Percentiles rank a stretch among this genome's conserved stretches.
phyloP scores from a whole-genome alignment of 1,284 basidiomycete genomes.

The Caloboletus inedulis region DNA sequence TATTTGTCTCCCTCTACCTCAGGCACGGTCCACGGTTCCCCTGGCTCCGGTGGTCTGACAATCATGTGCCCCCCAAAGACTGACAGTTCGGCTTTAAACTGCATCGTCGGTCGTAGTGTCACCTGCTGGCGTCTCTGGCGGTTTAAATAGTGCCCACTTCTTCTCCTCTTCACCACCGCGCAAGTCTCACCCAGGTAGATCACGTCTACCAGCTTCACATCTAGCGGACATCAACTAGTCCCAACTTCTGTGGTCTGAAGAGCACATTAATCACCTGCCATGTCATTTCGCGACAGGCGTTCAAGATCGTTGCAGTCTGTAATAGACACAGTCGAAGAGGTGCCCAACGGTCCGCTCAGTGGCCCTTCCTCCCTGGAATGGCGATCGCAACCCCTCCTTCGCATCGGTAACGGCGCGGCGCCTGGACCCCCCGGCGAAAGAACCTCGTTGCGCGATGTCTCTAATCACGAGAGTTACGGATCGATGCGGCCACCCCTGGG shows the following conservation, averaged over 20 bases:
- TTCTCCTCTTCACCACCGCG: neutral
- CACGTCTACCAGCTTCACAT: neutral
- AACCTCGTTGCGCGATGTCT: conserved; percentile 16
- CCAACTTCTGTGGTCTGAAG: neutral
- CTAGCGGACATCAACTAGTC: neutral
- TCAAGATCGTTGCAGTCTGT: conserved; percentile 26
- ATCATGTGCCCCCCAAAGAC: neutral
- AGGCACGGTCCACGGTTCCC: too few species aligned
- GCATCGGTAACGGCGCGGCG: conserved; percentile 19
- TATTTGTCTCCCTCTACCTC: too few species aligned
- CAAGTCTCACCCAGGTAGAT: neutral
- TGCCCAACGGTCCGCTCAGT: conserved; percentile 26
- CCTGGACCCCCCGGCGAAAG: conserved; percentile 14
- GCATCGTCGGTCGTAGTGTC: neutral
- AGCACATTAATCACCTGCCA: conserved; percentile 2
- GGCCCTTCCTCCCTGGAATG: conserved; percentile 32
- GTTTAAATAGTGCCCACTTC: too few species aligned
- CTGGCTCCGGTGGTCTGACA: too few species aligned
- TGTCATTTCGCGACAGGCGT: conserved; percentile 19
- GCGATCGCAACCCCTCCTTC: conserved; percentile 33
- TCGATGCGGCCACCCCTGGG: conserved; percentile 11
- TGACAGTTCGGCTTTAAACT: neutral
- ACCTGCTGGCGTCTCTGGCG: neutral
- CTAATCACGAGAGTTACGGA: conserved; percentile 18
- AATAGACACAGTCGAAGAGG: conserved; percentile 5